Percentiles rank a stretch among this genome's conserved stretches.
These are phyloP conservation scores for Penicillium herquei DNA, from an alignment of 495 filamentous ascomycete genomes.

Conservation along the genomic window DNA sequence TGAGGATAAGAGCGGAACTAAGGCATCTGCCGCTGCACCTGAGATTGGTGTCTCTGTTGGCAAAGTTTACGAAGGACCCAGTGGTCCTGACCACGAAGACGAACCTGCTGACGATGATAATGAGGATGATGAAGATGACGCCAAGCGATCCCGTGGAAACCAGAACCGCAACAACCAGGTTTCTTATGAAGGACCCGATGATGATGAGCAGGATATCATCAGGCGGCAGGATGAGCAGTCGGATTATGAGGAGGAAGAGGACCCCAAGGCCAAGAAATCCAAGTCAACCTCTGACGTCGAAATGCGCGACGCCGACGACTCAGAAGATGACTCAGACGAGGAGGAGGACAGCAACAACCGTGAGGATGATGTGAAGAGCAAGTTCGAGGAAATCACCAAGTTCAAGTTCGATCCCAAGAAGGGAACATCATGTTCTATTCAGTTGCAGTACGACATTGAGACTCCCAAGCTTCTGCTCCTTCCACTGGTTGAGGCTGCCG, in stretches of 20 bases:
- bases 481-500: constrained; percentile 77
- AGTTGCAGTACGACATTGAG: constrained; percentile 75
- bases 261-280: constrained; percentile 24
- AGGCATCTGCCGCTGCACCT: constrained; percentile 66
- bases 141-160: constrained; percentile 72
- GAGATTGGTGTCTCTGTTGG: constrained; percentile 79
- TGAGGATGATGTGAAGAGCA: constrained; percentile 65
- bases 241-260: constrained; percentile 47
- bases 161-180: constrained; percentile 75
- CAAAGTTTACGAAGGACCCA: constrained; percentile 58
- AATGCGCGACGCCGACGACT: constrained; percentile 34
- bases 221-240: constrained; percentile 40
- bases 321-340: constrained; percentile 39
- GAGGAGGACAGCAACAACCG: constrained; percentile 50
- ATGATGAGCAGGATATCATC: constrained; percentile 78
- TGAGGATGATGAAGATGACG: constrained; percentile 81
- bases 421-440: constrained; percentile 75
- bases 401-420: constrained; percentile 78
- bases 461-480: constrained; percentile 92
- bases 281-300: constrained; percentile 22
- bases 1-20: constrained; percentile 58
- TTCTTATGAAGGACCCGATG: constrained; percentile 88
- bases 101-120: constrained; percentile 70
- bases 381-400: constrained; percentile 59
- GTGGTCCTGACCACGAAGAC: constrained; percentile 51